A percentile compares a stretch with the other conserved stretches of the same genome.
These are phyloP conservation scores for Suillus fuscotomentosus DNA, from an alignment of 768 basidiomycete species.

Conservation along the genomic window DNA sequence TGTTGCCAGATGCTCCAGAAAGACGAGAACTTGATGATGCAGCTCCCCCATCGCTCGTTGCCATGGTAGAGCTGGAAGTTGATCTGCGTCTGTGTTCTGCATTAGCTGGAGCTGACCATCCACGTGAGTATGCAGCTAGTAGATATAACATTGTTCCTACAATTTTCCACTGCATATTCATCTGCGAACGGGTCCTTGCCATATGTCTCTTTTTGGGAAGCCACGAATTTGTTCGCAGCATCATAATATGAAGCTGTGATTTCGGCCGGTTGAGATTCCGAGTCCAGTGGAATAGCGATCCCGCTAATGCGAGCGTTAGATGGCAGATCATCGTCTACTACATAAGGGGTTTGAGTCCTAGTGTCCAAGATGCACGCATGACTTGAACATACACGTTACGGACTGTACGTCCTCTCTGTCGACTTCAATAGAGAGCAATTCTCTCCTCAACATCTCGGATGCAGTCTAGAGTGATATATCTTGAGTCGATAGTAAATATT, in stretches of 20 bases:
- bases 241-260: background rate
- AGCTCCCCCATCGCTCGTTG: background rate
- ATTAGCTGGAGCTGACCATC: background rate
- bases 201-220: background rate
- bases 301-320: background rate
- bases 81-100: background rate
- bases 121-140: background rate
- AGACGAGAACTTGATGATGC: background rate
- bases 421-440: constrained; percentile 4
- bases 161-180: background rate
- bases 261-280: constrained; percentile 6
- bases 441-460: constrained; percentile 11
- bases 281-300: constrained; percentile 6
- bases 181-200: background rate
- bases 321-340: constrained; percentile 1
- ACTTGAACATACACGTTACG: background rate
- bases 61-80: too few relatives aligned
- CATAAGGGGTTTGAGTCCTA: background rate
- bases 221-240: background rate
- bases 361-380: background rate
- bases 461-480: constrained; percentile 1
- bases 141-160: background rate
- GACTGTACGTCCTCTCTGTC: constrained; percentile 3
- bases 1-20: background rate
- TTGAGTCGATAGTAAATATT: background rate